phyloP scores from a whole-genome alignment of 2,329 filamentous ascomycete species.

The Cyanodermella asteris region DNA sequence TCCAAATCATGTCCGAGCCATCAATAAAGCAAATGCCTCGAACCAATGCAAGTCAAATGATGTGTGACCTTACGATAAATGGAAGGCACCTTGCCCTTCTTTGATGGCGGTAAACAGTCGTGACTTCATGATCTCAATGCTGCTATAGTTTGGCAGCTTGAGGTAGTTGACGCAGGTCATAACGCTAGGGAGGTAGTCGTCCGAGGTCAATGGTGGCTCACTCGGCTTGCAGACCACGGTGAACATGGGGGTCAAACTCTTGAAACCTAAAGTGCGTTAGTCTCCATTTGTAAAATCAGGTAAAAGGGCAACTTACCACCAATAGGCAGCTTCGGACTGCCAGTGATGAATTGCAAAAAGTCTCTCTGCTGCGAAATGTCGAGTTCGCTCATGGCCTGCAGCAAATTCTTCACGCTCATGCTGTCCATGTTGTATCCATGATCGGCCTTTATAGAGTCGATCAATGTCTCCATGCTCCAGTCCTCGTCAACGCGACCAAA shows the following conservation, averaged over 20 bases:
- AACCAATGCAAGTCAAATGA: too few relatives aligned
- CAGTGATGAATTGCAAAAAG: conserved; percentile 93
- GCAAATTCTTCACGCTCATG: conserved; percentile 75
- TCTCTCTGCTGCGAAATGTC: conserved; percentile 55
- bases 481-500: conserved; percentile 89
- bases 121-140: conserved; percentile 50
- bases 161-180: conserved; percentile 99
- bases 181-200: conserved; percentile 96
- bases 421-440: conserved; percentile 98
- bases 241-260: conserved; percentile 91
- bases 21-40: too few relatives aligned
- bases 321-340: conserved; percentile 92
- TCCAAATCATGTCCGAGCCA: too few relatives aligned
- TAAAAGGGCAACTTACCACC: conserved; percentile 68
- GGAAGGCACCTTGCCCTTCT: conserved; percentile 94
- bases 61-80: conserved; percentile 69
- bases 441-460: conserved; percentile 96
- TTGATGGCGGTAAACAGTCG: conserved; percentile 69
- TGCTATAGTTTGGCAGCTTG: conserved; percentile 87
- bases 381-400: conserved; percentile 87
- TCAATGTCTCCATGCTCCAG: conserved; percentile 91
- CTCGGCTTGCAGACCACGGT: conserved; percentile 98
- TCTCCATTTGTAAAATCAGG: conserved; percentile 2
- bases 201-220: conserved; percentile 76
- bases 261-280: conserved; percentile 51